Evolutionary conservation across 805 yeast species (phyloP), one percentile per base, ranked within the genome.

Genomic region (Lipomyces yamadae): DNA sequence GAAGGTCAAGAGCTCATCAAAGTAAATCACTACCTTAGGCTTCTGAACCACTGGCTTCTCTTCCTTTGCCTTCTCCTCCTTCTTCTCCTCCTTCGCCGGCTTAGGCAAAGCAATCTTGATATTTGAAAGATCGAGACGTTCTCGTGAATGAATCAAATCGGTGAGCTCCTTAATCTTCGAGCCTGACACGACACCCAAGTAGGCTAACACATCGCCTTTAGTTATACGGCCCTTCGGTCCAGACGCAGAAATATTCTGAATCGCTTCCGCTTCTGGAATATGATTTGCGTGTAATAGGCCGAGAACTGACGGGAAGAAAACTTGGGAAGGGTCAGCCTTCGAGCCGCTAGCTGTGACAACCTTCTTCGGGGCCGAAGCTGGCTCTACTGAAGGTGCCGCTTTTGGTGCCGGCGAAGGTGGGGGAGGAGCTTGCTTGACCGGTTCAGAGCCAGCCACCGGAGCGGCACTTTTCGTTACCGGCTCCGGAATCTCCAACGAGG

Each of bases 171-270:
- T 73, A 32, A 87, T 86, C 5, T 88, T 79, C 7, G 84, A 86
- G 50, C 80, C 73, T 10, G 91, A 78, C 62, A 93, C 89, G 68
- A 84, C 78, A 35, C 98, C 98, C 61, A 93, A 74, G 75, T 85
- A 87, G 0, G 96, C 95, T 71, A 93, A 82, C 0, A 93, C 94
- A 77, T 94, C 99, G 70, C 98, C 98, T 79, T 90, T 91, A 70
- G 94, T 82, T 53, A 94, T 76, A 74, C 97, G 84, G 8, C 98
- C 98, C 64, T 87, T 84, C 35, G 96, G 96, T 29, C 98, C 99
- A 0, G 96, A 83, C 6, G 97, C 96, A 53, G 85, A 81, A 73
- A 94, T 91, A 70, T 88, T 86, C 7, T 80, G 74, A 29, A 90
- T 68, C 1, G 97, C 97, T 33, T 89, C 94, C 54, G 84, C 88